Base-by-base conservation (phyloP, 495 filamentous ascomycete genomes). In the Tuber microsphaerosporum region DNA sequence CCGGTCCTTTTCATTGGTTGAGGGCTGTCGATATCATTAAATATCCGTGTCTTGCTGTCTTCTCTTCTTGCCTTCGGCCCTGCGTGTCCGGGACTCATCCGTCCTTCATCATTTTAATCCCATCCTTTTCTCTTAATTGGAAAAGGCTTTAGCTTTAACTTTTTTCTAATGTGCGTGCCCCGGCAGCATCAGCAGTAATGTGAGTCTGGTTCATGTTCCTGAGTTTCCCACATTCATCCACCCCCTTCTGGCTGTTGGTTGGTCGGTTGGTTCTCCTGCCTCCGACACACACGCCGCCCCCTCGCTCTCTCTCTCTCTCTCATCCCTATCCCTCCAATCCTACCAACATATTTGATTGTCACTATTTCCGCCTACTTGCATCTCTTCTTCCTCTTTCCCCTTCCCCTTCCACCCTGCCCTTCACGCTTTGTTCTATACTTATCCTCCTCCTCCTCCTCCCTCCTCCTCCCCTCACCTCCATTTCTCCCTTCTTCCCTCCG, bases 321-420 rank as follows among this genome's bases (percentile, higher is more conserved):
- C 74, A 75, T 70, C 73, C 42, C 42, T n/a, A 70, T 74, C 73
- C 56, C 56, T 17, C 56, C 56, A 31, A 65, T 65, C 56, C 56
- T 31, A 65, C 56, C 56, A 65, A 26, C 56, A 65, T 65, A 65
- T 65, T 65, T 65, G 56, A 65, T 31, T 46, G 45, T 46, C 56
- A 31, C 56, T 14, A 14, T 65, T 65, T 31, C 56, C 56, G 56
- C 56, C 26, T 22, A 8, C 56, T 65, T 65, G 56, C 56, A 26
- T 65, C 56, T 31, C 56, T 65, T 61, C 41, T 31, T 9, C n/a
- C 51, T 3, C 51, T 12, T 26, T 56, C 39, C 39, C 39, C n/a
- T 51, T 51, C 51, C 51, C 10, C 14, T 65, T 26, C 56, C 56
- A 31, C 56, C 12, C 14, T 65, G 56, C 56, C 56, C 56, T 65